A percentile compares a stretch with the other conserved stretches of the same genome.
phyloP scores from a whole-genome alignment of 768 basidiomycete genomes.

The Leccinum ochraceum region DNA sequence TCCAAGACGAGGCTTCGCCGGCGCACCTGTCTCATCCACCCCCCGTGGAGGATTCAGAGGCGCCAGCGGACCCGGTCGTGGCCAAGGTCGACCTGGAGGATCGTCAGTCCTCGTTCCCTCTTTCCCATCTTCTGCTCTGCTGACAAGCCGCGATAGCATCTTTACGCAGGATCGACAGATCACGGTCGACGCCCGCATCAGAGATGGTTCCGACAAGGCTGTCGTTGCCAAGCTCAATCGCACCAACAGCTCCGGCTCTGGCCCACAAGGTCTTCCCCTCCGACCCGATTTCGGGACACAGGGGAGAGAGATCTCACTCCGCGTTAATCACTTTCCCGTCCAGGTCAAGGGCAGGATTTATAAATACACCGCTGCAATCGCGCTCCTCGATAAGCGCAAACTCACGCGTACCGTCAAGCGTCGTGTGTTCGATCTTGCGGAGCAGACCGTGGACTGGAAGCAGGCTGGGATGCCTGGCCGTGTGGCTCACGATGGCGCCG shows the following conservation, averaged over 20 bases:
- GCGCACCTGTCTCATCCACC: background rate
- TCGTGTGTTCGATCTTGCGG: slow-evolving; percentile 49
- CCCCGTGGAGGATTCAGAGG: slow-evolving; percentile 29
- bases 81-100: slow-evolving; percentile 18
- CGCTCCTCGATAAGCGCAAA: slow-evolving; percentile 21
- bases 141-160: slow-evolving; percentile 2
- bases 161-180: slow-evolving; percentile 40
- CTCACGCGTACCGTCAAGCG: slow-evolving; percentile 38
- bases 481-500: slow-evolving; percentile 49
- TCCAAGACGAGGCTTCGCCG: slow-evolving; percentile 17
- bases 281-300: slow-evolving; percentile 47
- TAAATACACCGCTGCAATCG: slow-evolving; percentile 39
- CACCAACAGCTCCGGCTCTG: background rate
- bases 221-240: slow-evolving; percentile 26
- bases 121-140: background rate
- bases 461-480: slow-evolving; percentile 34
- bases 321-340: slow-evolving; percentile 53
- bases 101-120: slow-evolving; percentile 15
- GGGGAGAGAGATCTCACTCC: slow-evolving; percentile 42
- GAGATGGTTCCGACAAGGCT: slow-evolving; percentile 40
- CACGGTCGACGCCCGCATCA: slow-evolving; percentile 56
- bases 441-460: slow-evolving; percentile 39
- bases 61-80: slow-evolving; percentile 6
- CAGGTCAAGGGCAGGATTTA: slow-evolving; percentile 38
- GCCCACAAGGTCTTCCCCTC: slow-evolving; percentile 36